Base-by-base conservation (phyloP, 2,329 filamentous ascomycete species). In the Sclerotinia trifoliorum region DNA sequence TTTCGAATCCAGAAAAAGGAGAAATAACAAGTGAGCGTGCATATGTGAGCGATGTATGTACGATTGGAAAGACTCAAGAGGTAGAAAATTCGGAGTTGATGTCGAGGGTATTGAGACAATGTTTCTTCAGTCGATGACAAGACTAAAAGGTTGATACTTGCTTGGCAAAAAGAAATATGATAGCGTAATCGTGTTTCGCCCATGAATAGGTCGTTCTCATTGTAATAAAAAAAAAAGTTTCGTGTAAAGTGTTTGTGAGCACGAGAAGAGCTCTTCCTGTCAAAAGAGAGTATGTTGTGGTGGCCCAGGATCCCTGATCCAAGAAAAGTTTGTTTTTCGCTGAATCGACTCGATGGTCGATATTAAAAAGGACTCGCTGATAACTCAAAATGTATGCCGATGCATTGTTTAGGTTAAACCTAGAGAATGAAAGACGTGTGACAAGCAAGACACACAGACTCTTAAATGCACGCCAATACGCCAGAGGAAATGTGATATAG, bases 291-390 rank as follows among this genome's bases (percentile, higher is more conserved):
- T 42, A 13, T 15, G 49, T 29, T 42, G 70, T 72, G 72, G 72
- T 51, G 71, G 73, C 71, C 71, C 71, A 73, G 75, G 72, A 75
- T 76, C 72, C 74, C 73, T 71, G 74, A 76, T 75, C 74, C 75
- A 75, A 75, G 73, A 75, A 73, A 66, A 42, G 46, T 66, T 69
- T 57, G 67, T 64, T 66, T 65, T 68, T 66, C 60, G 69, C 69
- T 70, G 70, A 67, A 60, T 52, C 52, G 63, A 54, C 63, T 70
- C 70, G 69, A 71, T 42, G 61, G 70, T 70, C 65, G 65, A 69
- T 54, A 68, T 67, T 49, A 68, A 68, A 68, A 65, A 35, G 21
- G 54, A 69, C 68, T 67, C 60, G 68, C 67, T 69, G 65, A 64
- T 73, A 73, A 72, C 67, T 72, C 70, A 72, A 73, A 73, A 75